Conservation (phyloP, 164 flowering plant species). For the Tetrastigma voinierianum region DNA sequence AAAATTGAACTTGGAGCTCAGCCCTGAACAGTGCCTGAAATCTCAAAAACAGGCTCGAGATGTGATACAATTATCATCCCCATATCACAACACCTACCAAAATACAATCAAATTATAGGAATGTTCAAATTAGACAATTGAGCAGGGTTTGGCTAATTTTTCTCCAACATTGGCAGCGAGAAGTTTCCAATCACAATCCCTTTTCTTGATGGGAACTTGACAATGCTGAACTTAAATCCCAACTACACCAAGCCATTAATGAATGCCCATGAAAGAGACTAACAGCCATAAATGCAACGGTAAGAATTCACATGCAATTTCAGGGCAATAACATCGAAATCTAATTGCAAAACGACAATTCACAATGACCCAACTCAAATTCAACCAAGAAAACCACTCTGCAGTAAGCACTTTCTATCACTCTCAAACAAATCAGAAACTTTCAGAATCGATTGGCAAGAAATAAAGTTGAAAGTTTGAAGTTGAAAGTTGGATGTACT, state of each 20-base stretch:
- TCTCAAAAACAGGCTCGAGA: neutral
- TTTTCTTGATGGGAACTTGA: no score
- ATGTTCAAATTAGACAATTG: no score
- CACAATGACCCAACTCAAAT: neutral
- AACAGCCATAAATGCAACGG: no score
- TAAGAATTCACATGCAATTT: neutral
- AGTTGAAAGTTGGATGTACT: constrained; percentile 12
- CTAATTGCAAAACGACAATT: constrained; percentile 1
- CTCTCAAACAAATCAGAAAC: constrained; percentile 20
- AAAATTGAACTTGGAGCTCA: neutral
- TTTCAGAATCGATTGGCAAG: constrained; percentile 11
- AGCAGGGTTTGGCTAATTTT: no score
- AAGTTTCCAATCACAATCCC: no score
- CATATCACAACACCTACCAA: neutral
- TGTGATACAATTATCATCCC: neutral
- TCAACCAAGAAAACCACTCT: neutral
- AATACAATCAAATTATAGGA: neutral
- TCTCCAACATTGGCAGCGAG: no score
- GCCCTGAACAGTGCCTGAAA: neutral
- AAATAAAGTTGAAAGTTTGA: neutral
- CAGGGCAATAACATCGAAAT: neutral
- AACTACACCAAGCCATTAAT: no score
- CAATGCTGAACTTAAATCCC: no score
- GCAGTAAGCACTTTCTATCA: constrained; percentile 4
- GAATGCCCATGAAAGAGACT: no score